These are phyloP conservation scores for Yamadazyma songkhlaensis DNA, from an alignment of 1,139 yeast genomes.

Conservation along the genomic window DNA sequence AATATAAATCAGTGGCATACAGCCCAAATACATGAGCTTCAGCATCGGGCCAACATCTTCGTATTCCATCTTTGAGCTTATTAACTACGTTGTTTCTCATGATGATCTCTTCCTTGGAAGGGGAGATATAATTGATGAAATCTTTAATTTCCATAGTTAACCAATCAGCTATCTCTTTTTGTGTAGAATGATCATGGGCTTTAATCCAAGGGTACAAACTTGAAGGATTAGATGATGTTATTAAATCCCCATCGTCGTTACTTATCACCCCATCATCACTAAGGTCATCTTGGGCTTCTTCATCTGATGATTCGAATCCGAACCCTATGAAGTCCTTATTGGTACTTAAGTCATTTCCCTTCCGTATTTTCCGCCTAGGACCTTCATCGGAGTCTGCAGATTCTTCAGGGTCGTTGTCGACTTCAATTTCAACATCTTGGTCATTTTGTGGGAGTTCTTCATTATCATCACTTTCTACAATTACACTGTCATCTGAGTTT, in stretches of 20 bases:
- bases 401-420: not conserved
- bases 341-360: slow-evolving; percentile 34
- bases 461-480: not conserved
- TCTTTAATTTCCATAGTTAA: slow-evolving; percentile 83
- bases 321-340: slow-evolving; percentile 59
- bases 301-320: slow-evolving; percentile 49
- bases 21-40: slow-evolving; percentile 91
- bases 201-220: slow-evolving; percentile 77
- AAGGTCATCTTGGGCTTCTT: slow-evolving; percentile 31
- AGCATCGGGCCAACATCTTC: slow-evolving; percentile 73
- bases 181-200: slow-evolving; percentile 70
- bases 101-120: slow-evolving; percentile 71
- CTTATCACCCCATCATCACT: slow-evolving; percentile 38
- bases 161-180: slow-evolving; percentile 82
- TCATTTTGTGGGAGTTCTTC: not conserved
- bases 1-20: slow-evolving; percentile 87
- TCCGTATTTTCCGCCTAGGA: slow-evolving; percentile 8
- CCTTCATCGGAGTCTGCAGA: slow-evolving; percentile 3
- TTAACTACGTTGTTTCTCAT: slow-evolving; percentile 67
- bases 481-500: slow-evolving; percentile 2
- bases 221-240: slow-evolving; percentile 14
- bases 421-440: not conserved
- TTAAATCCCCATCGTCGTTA: slow-evolving; percentile 32
- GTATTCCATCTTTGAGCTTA: slow-evolving; percentile 56
- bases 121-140: slow-evolving; percentile 84